Base-by-base conservation (phyloP, 768 basidiomycete genomes). In the Albatrellus ellisii region DNA sequence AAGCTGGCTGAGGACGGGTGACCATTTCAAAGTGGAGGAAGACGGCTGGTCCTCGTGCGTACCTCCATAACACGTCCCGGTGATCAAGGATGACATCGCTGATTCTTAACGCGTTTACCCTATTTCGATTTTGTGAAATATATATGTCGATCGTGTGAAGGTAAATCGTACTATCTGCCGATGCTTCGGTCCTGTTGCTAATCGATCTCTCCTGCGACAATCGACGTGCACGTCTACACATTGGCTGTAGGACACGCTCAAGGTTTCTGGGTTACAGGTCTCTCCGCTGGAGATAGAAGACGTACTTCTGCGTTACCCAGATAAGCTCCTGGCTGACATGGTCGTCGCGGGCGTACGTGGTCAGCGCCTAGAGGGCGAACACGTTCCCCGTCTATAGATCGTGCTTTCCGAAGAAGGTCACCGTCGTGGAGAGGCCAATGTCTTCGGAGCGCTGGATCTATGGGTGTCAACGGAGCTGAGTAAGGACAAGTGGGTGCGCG, bases 1-100 rank as follows among this genome's bases (percentile, higher is more conserved):
- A 35, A 81, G 84, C n/a, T 89, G 86, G 86, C 51, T 89, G 20
- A 65, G 63, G 41, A 87, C 82, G 0, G 86, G 86, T 2, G 85
- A 89, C 56, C 63, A 67, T 41, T 79, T 86, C 53, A 60, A 67
- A 28, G 71, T 75, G 5, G 72, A 81, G 47, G 63, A 65, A 46
- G 62, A 76, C 4, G 75, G 74, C 1, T 67, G 73, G 43, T 75
- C 85, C 54, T 87, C 70, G 81, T 84, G 46, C 33, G 76, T 62
- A 15, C 32, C 29, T 1, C 38, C 17, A 35, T 46, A 17, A 20
- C 15, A 14, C n/a, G 22, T 9, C 12, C n/a, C n/a, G n/a, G n/a
- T n/a, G n/a, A n/a, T n/a, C n/a, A n/a, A n/a, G n/a, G n/a, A n/a
- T n/a, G n/a, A n/a, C 26, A 14, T 3, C 10, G 21, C 21, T 8